Base-by-base conservation (phyloP, 176 grass and related monocot species). In the Tillandsia fasciculata region DNA sequence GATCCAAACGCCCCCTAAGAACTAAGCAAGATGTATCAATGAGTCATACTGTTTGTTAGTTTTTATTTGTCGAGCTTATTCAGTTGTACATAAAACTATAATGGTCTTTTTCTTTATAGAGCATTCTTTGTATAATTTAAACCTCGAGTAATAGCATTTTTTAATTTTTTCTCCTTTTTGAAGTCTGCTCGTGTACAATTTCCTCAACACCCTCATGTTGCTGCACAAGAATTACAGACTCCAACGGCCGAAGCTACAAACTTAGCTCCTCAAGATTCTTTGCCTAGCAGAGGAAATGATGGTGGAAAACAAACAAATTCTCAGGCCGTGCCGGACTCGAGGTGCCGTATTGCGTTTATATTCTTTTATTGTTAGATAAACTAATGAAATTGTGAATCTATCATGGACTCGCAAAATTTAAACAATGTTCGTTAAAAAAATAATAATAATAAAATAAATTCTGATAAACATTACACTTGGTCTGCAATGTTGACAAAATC, bases 121-220 rank as follows among this genome's bases (percentile, higher is more conserved):
- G 54, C 47, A 58, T 68, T 63, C 53, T 15, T 23, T 72, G 77
- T 78, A 57, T 68, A 70, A 10, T 64, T 85, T 70, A 90, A 51
- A 20, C 50, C 67, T 14, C 70, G 6, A 61, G 15, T 61, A 23
- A 61, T 64, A 71, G 61, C 33, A 7, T 7, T 42, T 6, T 29
- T 26, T 78, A 47, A 79, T 79, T 52, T 49, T 79, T 49, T 53
- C 50, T 29, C 51, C 51, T 3, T 42, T 51, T 33, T 33, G 10
- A 69, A 99, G 94, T 82, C 82, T 71, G 82, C 89, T 58, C 85
- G 90, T 5, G 94, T 99, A 49, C 72, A 90, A 54, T 99, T 99
- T 79, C 69, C 74, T 11, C 86, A 88, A 63, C 56, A 33, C 8
- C 82, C 84, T 82, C 81, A 78, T 42, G 72, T 90, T 77, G 72